Evolutionary conservation across 768 basidiomycete species (phyloP), one percentile per base, ranked within the genome.

Genomic region (Clavaria fumosa): DNA sequence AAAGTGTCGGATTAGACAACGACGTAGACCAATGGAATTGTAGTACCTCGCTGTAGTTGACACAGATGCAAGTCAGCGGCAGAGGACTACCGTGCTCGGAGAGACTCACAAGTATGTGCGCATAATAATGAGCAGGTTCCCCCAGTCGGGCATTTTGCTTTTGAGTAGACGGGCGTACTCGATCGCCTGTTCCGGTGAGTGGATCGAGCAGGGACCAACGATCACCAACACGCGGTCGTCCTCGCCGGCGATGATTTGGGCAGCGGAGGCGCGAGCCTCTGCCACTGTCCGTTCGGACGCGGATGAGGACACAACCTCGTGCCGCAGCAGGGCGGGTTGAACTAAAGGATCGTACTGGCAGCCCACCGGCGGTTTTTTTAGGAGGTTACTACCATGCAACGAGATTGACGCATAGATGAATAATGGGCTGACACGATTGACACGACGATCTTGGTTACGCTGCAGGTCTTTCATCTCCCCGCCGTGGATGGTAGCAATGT

Each of bases 291-390:
- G 69, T 46, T 74, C 71, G 0, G 88, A 80, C 6, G 58, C 57
- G 9, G 64, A 48, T 12, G 78, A 62, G 3, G 84, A 75, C 1
- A 70, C 69, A 37, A 96, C 70, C 48, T 97, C 91, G 44, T 90
- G 80, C 42, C 82, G 69, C 38, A 99, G 76, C 35, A 97, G 65
- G 1, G 84, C 83, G 4, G 91, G 93, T 49, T 91, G 86, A 42
- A 95, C 77, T 30, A 96, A 72, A n/a, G 93, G 91, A 48, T 96
- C 91, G 55, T 96, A 93, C 85, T 90, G n/a, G n/a, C n/a, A n/a
- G n/a, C n/a, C n/a, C n/a, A n/a, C n/a, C n/a, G n/a, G n/a, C n/a
- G n/a, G n/a, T n/a, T n/a, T n/a, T n/a, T n/a, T n/a, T n/a, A n/a
- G n/a, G n/a, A n/a, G n/a, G n/a, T n/a, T n/a, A n/a, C n/a, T n/a